Conservation (phyloP, 768 basidiomycete genomes). For the Xerocomellus intermedius region DNA sequence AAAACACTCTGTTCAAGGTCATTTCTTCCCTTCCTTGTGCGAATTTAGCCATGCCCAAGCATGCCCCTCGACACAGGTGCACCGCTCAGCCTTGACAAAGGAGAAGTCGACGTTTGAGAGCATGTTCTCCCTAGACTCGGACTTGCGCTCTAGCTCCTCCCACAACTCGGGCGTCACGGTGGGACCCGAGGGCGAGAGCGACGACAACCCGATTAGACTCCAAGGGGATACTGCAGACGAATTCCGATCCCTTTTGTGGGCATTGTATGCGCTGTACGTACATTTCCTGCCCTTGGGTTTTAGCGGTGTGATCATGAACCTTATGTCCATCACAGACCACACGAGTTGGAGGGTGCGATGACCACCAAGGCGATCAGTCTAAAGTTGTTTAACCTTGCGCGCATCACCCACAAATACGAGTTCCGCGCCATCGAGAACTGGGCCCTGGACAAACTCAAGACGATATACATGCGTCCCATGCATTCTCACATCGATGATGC, state of each 20-base stretch:
- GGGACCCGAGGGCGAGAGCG: constrained; percentile 45
- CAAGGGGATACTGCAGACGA: constrained; percentile 47
- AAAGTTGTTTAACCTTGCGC: constrained; percentile 45
- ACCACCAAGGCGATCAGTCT: constrained; percentile 43
- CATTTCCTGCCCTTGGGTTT: neutral
- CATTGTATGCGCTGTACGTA: constrained; percentile 51
- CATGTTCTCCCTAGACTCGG: constrained; percentile 45
- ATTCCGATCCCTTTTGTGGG: constrained; percentile 54
- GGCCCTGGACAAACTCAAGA: constrained; percentile 41
- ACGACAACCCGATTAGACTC: constrained; percentile 49
- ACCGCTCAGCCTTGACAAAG: constrained; percentile 41
- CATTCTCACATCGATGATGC: constrained; percentile 31
- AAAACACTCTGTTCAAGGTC: constrained; percentile 51
- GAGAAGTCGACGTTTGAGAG: constrained; percentile 47
- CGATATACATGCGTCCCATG: constrained; percentile 34
- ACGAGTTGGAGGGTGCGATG: constrained; percentile 45
- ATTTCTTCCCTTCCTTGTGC: constrained; percentile 1
- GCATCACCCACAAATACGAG: constrained; percentile 49
- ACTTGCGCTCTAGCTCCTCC: constrained; percentile 28
- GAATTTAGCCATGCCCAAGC: constrained; percentile 23
- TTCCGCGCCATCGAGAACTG: constrained; percentile 46
- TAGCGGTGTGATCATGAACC: constrained; percentile 2
- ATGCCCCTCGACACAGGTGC: constrained; percentile 30
- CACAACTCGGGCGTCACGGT: constrained; percentile 27
- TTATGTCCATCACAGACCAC: constrained; percentile 34